Conservation (phyloP, 1,284 basidiomycete species). For the Ustilago vetiveriae region DNA sequence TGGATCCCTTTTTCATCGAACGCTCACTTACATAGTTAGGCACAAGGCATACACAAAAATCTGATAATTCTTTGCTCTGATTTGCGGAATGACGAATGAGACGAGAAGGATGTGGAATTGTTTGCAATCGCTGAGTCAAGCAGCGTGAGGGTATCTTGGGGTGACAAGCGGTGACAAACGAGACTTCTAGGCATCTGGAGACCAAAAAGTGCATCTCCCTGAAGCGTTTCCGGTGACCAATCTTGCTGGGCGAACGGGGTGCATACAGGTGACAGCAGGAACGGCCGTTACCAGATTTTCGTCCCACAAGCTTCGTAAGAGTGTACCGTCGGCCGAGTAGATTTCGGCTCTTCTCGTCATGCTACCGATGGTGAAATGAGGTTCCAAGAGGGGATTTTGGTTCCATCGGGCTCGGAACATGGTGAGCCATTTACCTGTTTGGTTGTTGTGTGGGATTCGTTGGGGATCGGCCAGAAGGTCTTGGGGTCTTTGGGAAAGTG, state of each 20-base stretch:
- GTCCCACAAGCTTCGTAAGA: slow-evolving; percentile 58
- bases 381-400: slow-evolving; percentile 49
- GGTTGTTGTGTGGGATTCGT: slow-evolving; percentile 63
- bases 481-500: slow-evolving; percentile 16
- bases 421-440: slow-evolving; percentile 66
- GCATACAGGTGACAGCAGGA: slow-evolving; percentile 62
- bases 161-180: not conserved
- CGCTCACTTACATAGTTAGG: no score
- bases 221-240: slow-evolving; percentile 60
- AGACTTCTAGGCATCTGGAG: slow-evolving; percentile 19
- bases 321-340: slow-evolving; percentile 50
- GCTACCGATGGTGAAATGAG: slow-evolving; percentile 62
- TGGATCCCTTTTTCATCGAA: no score
- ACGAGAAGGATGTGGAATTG: no score
- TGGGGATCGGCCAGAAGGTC: slow-evolving; percentile 42
- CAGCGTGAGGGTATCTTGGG: slow-evolving; percentile 1
- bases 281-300: slow-evolving; percentile 63
- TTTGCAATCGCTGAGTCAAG: no score
- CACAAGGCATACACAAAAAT: slow-evolving; percentile 3
- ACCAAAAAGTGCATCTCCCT: slow-evolving; percentile 57
- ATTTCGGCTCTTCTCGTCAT: slow-evolving; percentile 64
- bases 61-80: not conserved
- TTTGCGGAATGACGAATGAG: no score
- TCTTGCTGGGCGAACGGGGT: slow-evolving; percentile 49
- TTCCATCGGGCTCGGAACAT: slow-evolving; percentile 63